Percentiles rank a stretch among this genome's conserved stretches.
phyloP scores from a whole-genome alignment of 1,284 basidiomycete species.

The Sphagnurus paluster region DNA sequence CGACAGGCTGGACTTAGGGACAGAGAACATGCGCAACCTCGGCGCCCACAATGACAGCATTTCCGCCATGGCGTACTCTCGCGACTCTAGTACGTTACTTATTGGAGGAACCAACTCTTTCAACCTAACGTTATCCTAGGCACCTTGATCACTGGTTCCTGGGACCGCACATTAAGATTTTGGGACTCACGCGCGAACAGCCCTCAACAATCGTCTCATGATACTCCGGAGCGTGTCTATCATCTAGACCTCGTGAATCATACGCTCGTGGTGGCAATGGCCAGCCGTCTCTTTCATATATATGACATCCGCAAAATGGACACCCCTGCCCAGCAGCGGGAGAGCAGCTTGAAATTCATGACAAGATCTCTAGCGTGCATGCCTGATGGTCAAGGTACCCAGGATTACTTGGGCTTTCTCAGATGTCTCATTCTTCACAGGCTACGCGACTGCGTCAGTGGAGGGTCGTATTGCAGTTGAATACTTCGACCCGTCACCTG shows the following conservation, averaged over 20 bases:
- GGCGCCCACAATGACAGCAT: conserved; percentile 70
- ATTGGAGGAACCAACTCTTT: conserved; percentile 1
- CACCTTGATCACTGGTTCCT: conserved; percentile 80
- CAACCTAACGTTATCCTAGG: conserved; percentile 44
- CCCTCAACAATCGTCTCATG: conserved; percentile 61
- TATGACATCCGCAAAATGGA: conserved; percentile 82
- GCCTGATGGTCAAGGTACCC: conserved; percentile 85
- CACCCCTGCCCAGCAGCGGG: conserved; percentile 74
- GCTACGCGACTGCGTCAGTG: conserved; percentile 91
- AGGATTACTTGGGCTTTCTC: neutral
- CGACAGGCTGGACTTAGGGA: conserved; percentile 59
- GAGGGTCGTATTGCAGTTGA: conserved; percentile 98
- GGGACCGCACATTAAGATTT: conserved; percentile 87
- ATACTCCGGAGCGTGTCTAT: conserved; percentile 84
- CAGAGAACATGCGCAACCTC: conserved; percentile 61
- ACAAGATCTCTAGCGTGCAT: conserved; percentile 90
- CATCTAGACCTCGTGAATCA: conserved; percentile 73
- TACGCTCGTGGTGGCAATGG: conserved; percentile 87
- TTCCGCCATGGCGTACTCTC: conserved; percentile 60
- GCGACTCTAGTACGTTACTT: conserved; percentile 47
- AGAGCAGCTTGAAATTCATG: conserved; percentile 95
- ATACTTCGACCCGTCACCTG: conserved; percentile 85
- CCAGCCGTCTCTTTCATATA: conserved; percentile 84
- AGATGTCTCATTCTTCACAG: conserved; percentile 39
- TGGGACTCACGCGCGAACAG: conserved; percentile 77